A percentile compares a stretch with the other conserved stretches of the same genome.
Conservation (phyloP, 768 basidiomycete species). For the Leccinum subgranulosum region DNA sequence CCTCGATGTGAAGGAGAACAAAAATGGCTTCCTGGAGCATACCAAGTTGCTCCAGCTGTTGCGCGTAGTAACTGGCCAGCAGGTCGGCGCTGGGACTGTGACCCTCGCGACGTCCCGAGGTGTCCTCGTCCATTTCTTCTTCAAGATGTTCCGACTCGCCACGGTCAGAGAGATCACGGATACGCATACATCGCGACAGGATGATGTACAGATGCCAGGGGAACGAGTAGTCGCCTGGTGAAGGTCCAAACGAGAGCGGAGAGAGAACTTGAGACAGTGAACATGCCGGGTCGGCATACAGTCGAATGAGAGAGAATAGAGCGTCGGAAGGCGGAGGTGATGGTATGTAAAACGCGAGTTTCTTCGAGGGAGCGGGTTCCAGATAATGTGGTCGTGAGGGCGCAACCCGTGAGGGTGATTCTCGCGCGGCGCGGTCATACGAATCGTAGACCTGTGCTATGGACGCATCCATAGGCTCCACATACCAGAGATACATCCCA, state of each 20-base stretch:
- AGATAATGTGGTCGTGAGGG: conserved; percentile 60
- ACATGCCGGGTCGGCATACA: conserved; percentile 69
- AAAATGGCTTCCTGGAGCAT: conserved; percentile 86
- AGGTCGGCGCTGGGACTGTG: conserved; percentile 83
- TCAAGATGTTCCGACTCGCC: conserved; percentile 41
- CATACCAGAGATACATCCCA: conserved; percentile 89
- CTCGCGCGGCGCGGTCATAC: conserved; percentile 48
- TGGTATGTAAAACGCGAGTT: conserved; percentile 41
- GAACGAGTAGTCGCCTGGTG: conserved; percentile 76
- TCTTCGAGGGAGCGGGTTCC: conserved; percentile 28
- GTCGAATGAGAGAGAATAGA: conserved; percentile 75
- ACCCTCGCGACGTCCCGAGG: conserved; percentile 57
- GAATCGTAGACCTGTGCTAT: conserved; percentile 65
- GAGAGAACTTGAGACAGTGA: conserved; percentile 67
- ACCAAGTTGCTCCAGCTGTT: conserved; percentile 78
- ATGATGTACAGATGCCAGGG: conserved; percentile 93
- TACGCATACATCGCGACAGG: conserved; percentile 75
- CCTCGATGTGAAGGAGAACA: conserved; percentile 85
- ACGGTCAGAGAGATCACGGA: conserved; percentile 88
- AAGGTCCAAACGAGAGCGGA: conserved; percentile 71
- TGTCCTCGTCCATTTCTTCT: conserved; percentile 37
- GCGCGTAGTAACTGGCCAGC: conserved; percentile 80
- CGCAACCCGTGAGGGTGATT: conserved; percentile 41
- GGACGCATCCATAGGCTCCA: conserved; percentile 64
- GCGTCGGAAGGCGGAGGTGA: conserved; percentile 58